Evolutionary conservation across 306 rosid genomes (phyloP).

Genomic region (Gastrolobium bilobum): DNA sequence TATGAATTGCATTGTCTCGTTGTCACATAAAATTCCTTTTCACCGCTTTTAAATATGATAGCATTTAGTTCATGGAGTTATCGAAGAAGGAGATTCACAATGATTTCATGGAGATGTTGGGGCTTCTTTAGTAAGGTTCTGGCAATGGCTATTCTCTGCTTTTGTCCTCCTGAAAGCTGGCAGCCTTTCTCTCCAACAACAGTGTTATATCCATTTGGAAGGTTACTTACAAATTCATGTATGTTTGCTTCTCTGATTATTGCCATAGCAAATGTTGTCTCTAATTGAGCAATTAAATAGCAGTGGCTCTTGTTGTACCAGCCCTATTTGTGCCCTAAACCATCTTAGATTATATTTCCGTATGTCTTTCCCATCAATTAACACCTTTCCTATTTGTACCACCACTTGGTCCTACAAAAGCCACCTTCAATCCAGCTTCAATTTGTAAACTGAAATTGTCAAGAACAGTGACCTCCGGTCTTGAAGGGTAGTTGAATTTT

Average conservation of each 20-base stretch:
- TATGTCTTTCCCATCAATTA: conserved; percentile 75
- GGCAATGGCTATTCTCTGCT: conserved; percentile 91
- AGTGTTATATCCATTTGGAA: conserved; percentile 83
- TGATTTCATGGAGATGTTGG: too few relatives aligned
- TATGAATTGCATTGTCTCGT: too few relatives aligned
- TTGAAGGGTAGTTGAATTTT: conserved; percentile 73
- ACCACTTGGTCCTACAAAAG: conserved; percentile 88
- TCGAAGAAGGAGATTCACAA: too few relatives aligned
- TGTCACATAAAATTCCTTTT: too few relatives aligned
- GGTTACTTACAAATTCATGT: conserved; percentile 75
- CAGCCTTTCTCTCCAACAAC: conserved; percentile 87
- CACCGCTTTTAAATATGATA: too few relatives aligned
- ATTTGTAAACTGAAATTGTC: conserved; percentile 76
- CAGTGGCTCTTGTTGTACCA: conserved; percentile 92
- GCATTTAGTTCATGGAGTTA: too few relatives aligned
- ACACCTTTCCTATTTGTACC: conserved; percentile 81
- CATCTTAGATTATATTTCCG: conserved; percentile 77
- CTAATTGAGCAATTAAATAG: conserved; percentile 81
- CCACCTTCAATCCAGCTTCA: conserved; percentile 75
- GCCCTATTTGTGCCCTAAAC: conserved; percentile 80
- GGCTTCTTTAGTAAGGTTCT: conserved; percentile 85
- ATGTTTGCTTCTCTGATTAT: conserved; percentile 71
- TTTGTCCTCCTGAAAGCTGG: conserved; percentile 95
- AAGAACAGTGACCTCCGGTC: too few relatives aligned
- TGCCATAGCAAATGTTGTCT: conserved; percentile 82